These are phyloP conservation scores for Syzygium malaccense DNA, from an alignment of 441 rosid genomes.

Conservation along the genomic window DNA sequence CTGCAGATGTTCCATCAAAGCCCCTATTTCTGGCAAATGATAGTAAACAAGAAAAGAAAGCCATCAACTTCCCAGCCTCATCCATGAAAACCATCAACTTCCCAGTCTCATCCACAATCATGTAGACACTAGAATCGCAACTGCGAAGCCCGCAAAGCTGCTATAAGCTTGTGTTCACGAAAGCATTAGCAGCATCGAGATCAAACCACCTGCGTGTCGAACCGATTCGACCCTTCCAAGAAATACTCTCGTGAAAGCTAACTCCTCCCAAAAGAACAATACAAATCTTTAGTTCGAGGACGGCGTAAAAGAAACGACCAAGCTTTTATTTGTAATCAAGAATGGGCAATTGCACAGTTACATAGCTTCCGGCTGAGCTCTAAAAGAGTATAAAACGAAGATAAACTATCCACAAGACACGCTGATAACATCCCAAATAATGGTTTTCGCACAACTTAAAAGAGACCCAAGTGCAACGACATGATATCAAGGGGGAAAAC, in stretches of 20 bases:
- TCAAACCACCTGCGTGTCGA: not conserved
- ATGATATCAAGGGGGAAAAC: not conserved
- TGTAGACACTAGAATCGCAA: not conserved
- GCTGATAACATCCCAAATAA: not conserved
- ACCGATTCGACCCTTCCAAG: not conserved
- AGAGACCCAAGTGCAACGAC: not conserved
- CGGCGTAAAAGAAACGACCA: not conserved
- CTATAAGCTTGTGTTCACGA: not conserved
- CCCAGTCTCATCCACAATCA: not conserved
- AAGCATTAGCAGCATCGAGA: not conserved
- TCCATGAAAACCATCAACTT: not conserved
- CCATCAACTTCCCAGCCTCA: not conserved
- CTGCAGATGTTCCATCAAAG: not conserved
- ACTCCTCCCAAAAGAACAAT: not conserved
- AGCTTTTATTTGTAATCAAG: not conserved
- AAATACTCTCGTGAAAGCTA: not conserved
- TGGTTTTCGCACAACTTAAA: not conserved
- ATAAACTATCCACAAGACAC: not conserved
- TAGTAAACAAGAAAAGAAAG: not conserved
- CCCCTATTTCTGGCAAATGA: not conserved
- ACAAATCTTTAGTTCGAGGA: not conserved
- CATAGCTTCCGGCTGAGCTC: not conserved
- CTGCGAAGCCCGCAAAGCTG: not conserved
- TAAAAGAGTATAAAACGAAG: not conserved
- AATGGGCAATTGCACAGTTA: not conserved